A percentile compares a stretch with the other conserved stretches of the same genome.
phyloP scores from a whole-genome alignment of 1,139 yeast species.

The Taiozyma onychis region DNA sequence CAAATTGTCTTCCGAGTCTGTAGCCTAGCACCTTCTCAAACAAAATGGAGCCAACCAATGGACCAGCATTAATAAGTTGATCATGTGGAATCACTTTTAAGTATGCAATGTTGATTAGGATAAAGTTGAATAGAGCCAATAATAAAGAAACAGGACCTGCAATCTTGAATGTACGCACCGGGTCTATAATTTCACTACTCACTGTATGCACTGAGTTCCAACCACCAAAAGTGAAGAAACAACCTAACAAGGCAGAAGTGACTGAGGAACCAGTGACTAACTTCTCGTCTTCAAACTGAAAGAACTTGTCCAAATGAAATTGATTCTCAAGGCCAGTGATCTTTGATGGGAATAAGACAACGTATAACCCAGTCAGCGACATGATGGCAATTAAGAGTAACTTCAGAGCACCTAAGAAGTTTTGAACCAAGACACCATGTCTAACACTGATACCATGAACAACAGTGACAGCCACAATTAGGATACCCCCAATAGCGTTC shows the following conservation, averaged over 20 bases:
- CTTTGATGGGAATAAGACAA: slow-evolving; percentile 36
- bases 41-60: slow-evolving; percentile 51
- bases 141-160: slow-evolving; percentile 55
- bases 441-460: slow-evolving; percentile 51
- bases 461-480: slow-evolving; percentile 38
- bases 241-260: slow-evolving; percentile 52
- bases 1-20: slow-evolving; percentile 44
- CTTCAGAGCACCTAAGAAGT: slow-evolving; percentile 51
- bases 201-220: slow-evolving; percentile 63
- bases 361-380: slow-evolving; percentile 46
- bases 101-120: slow-evolving; percentile 51
- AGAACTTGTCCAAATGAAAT: slow-evolving; percentile 33
- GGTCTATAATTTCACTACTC: slow-evolving; percentile 55
- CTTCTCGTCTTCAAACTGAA: slow-evolving; percentile 24
- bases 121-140: slow-evolving; percentile 45
- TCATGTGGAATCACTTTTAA: slow-evolving; percentile 48
- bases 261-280: slow-evolving; percentile 39
- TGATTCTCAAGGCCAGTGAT: slow-evolving; percentile 37
- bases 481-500: slow-evolving; percentile 39
- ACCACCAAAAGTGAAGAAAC: slow-evolving; percentile 56
- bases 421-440: slow-evolving; percentile 51
- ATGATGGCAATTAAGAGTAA: slow-evolving; percentile 42
- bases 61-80: slow-evolving; percentile 49
- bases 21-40: slow-evolving; percentile 53
- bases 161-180: slow-evolving; percentile 47